These are phyloP conservation scores for Raffaelea albimanens DNA, from an alignment of 2,329 filamentous ascomycete genomes.

Conservation along the genomic window DNA sequence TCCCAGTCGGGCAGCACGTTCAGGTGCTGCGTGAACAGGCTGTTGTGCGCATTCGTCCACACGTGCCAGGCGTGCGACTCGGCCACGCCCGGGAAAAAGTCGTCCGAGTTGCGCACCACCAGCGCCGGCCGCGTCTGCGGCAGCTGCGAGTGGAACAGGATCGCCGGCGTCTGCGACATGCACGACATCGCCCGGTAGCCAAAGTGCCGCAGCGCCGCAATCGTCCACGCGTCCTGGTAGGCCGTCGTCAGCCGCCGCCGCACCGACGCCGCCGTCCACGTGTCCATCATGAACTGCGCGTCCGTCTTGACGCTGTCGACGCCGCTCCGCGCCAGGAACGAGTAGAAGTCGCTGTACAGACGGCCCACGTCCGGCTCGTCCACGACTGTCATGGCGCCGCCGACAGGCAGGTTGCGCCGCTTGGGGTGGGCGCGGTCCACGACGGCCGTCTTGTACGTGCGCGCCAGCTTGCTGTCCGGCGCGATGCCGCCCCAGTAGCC, in stretches of 20 bases:
- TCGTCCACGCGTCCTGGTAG: slow-evolving; percentile 81
- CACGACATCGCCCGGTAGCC: slow-evolving; percentile 73
- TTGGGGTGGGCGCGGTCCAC: slow-evolving; percentile 40
- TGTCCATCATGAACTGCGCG: slow-evolving; percentile 81
- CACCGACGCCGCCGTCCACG: slow-evolving; percentile 56
- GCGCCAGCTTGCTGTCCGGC: slow-evolving; percentile 61
- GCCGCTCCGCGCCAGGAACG: slow-evolving; percentile 63
- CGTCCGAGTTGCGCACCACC: slow-evolving; percentile 75
- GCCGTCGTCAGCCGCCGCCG: slow-evolving; percentile 62
- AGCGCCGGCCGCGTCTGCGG: slow-evolving; percentile 65
- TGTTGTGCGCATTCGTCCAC: slow-evolving; percentile 88
- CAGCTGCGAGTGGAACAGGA: slow-evolving; percentile 76
- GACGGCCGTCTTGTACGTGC: slow-evolving; percentile 66
- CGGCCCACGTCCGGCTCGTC: slow-evolving; percentile 61
- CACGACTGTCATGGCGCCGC: slow-evolving; percentile 62
- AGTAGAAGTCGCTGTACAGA: slow-evolving; percentile 89
- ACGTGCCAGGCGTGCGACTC: slow-evolving; percentile 89
- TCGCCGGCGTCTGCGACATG: slow-evolving; percentile 86
- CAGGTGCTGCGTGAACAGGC: slow-evolving; percentile 70
- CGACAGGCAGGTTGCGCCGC: slow-evolving; percentile 38
- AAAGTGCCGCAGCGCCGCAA: slow-evolving; percentile 70
- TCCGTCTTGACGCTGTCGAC: slow-evolving; percentile 90
- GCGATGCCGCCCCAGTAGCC: slow-evolving; percentile 89
- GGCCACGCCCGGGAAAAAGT: slow-evolving; percentile 81
- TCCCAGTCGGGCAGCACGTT: slow-evolving; percentile 81